Percentiles rank a stretch among this genome's conserved stretches.
These are phyloP conservation scores for Eucalyptus shirleyi DNA, from an alignment of 345 rosid genomes.

Conservation along the genomic window DNA sequence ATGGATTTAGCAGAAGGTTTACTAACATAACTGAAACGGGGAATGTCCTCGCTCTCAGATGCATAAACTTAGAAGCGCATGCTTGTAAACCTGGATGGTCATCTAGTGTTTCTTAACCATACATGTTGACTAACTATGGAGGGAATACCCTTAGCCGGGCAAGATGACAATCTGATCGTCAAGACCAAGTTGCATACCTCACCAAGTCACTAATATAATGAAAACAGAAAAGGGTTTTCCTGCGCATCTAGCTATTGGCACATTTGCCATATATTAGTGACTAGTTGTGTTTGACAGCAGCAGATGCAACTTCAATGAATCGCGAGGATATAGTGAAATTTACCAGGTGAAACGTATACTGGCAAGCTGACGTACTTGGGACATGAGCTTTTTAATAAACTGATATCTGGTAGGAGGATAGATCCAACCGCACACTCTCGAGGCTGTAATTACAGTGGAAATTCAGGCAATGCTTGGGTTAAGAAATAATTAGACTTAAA, in stretches of 20 bases:
- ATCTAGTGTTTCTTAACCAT: neutral
- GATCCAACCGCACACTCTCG: conserved; percentile 43
- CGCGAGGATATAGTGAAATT: neutral
- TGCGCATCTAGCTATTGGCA: neutral
- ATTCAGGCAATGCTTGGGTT: neutral
- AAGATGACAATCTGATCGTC: neutral
- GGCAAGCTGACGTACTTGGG: conserved; percentile 84
- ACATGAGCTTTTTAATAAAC: conserved; percentile 42
- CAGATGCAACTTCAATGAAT: neutral
- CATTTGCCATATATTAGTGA: neutral
- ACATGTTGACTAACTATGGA: neutral
- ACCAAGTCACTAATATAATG: neutral
- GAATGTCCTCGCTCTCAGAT: neutral
- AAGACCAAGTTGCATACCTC: neutral
- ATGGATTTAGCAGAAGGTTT: neutral
- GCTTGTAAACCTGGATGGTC: neutral
- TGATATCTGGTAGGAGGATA: neutral
- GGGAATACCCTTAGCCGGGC: neutral
- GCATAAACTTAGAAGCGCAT: neutral
- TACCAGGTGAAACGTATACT: conserved; percentile 38
- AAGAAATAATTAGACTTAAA: neutral
- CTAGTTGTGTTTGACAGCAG: neutral
- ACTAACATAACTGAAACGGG: fast-evolving
- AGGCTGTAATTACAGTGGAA: conserved; percentile 30
- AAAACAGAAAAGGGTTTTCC: neutral